These are phyloP conservation scores for Quercus lobata DNA, from an alignment of 331 rosid genomes.

Conservation along the genomic window DNA sequence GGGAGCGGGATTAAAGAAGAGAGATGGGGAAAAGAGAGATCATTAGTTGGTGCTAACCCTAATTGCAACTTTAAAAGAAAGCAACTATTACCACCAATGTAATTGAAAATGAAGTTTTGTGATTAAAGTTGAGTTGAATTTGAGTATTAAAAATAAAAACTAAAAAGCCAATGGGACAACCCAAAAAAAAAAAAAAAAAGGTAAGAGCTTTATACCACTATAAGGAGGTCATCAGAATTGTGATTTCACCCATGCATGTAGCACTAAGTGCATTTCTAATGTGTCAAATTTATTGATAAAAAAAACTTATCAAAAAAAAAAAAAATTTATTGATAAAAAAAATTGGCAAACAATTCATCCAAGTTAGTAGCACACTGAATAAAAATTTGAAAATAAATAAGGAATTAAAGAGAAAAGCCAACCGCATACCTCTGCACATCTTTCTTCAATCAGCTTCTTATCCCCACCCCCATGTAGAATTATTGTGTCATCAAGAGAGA, in stretches of 20 bases:
- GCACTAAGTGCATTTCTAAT: neutral
- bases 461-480: constrained; percentile 92
- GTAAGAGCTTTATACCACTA: neutral
- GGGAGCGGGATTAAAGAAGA: too few relatives aligned
- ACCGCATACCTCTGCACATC: constrained; percentile 73
- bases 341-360: neutral
- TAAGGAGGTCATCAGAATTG: too few relatives aligned
- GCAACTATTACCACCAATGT: neutral
- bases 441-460: constrained; percentile 87
- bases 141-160: neutral
- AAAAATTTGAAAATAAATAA: neutral
- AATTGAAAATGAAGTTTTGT: neutral
- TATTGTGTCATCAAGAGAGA: constrained; percentile 80
- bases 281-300: neutral
- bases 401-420: neutral
- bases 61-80: neutral
- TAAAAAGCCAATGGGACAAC: neutral
- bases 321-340: neutral
- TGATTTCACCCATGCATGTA: too few relatives aligned
- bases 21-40: neutral
- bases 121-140: neutral
- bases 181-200: neutral
- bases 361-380: neutral
- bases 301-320: too few relatives aligned
- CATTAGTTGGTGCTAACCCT: neutral